phyloP scores from a whole-genome alignment of 345 rosid genomes.

The Anastatica hierochuntica region DNA sequence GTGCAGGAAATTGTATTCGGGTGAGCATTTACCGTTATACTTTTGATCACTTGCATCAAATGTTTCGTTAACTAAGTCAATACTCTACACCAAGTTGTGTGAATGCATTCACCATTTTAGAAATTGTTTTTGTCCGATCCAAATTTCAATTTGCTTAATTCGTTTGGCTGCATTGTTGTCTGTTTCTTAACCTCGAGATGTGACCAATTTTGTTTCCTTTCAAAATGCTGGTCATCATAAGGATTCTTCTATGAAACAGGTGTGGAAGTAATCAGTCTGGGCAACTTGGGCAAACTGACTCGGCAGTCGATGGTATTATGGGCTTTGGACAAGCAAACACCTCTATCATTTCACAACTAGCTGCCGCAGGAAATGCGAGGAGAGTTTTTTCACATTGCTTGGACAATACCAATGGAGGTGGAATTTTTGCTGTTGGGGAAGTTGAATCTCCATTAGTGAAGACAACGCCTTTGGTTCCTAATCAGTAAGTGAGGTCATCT shows the following conservation, averaged over 20 bases:
- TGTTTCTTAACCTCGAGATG: not conserved
- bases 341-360: conserved; percentile 79
- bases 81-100: not conserved
- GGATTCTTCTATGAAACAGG: conserved; percentile 32
- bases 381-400: conserved; percentile 76
- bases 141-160: no score
- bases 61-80: no score
- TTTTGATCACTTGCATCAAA: no score
- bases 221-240: no score
- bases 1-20: conserved; percentile 19
- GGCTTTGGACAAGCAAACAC: conserved; percentile 91
- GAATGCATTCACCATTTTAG: not conserved
- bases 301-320: conserved; percentile 86
- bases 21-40: not conserved
- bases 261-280: conserved; percentile 87
- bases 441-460: conserved; percentile 57
- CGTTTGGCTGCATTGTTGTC: no score
- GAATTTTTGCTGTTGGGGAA: conserved; percentile 79
- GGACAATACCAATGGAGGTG: conserved; percentile 69
- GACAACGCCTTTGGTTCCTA: conserved; percentile 70
- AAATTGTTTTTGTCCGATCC: no score
- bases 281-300: conserved; percentile 50
- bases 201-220: no score
- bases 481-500: conserved; percentile 52
- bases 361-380: conserved; percentile 55